phyloP scores from a whole-genome alignment of 306 rosid species.

The Rosa chinensis region DNA sequence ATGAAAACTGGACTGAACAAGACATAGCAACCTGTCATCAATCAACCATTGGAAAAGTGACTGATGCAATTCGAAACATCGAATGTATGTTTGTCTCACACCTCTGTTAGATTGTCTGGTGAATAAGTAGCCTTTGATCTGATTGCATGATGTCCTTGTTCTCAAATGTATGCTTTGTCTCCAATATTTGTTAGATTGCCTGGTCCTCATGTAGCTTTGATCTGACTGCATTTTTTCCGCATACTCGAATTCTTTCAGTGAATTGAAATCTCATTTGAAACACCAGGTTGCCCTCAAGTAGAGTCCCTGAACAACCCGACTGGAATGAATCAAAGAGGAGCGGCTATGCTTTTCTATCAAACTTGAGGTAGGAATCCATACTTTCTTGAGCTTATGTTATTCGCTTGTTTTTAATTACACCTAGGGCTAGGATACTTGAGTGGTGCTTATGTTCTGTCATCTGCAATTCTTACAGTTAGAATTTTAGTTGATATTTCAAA shows the following conservation, averaged over 20 bases:
- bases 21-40: too few species aligned
- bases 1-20: too few species aligned
- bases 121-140: constrained; percentile 4
- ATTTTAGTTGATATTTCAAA: too few species aligned
- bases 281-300: constrained; percentile 59
- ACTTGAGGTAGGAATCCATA: constrained; percentile 54
- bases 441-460: background rate
- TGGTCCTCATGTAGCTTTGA: constrained; percentile 1
- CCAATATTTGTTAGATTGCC: constrained; percentile 2
- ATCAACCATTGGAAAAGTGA: too few species aligned
- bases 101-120: background rate
- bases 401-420: background rate
- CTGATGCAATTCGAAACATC: constrained; percentile 6
- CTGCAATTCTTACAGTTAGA: constrained; percentile 59
- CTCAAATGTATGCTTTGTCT: background rate
- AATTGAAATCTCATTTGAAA: too few species aligned
- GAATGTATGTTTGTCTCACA: constrained; percentile 42
- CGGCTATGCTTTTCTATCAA: constrained; percentile 75
- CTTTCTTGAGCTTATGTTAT: background rate
- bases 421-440: background rate
- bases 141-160: constrained; percentile 14
- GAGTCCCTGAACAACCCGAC: constrained; percentile 68
- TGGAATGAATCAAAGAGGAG: too few species aligned
- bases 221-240: constrained; percentile 6
- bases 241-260: too few species aligned